These are phyloP conservation scores for Chlamydomonas sp. DNA, from an alignment of 139 green algal species.

Conservation along the genomic window DNA sequence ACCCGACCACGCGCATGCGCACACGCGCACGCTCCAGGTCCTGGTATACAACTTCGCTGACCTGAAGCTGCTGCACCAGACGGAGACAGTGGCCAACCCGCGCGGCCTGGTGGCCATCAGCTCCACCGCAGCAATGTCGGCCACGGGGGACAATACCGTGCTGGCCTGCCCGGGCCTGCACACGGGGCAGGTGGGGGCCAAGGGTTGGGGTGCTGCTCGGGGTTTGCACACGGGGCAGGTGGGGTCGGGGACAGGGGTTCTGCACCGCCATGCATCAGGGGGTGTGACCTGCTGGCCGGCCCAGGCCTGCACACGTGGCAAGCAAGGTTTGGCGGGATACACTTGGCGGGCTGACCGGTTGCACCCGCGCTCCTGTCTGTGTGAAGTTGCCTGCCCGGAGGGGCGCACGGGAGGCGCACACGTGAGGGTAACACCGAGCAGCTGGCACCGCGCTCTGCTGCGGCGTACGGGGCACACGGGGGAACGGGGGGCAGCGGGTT, in stretches of 20 bases:
- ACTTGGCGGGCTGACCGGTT: no score
- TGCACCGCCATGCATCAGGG: no score
- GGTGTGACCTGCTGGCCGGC: no score
- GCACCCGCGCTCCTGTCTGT: no score
- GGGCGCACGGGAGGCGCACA: no score
- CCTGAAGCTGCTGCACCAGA: constrained; percentile 89
- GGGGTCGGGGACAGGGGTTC: neutral
- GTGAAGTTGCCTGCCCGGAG: no score
- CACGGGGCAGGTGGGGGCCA: constrained; percentile 77
- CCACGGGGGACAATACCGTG: constrained; percentile 80
- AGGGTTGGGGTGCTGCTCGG: neutral
- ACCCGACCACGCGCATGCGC: neutral
- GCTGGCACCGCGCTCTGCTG: no score
- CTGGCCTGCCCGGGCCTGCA: constrained; percentile 95
- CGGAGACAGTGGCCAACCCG: constrained; percentile 92
- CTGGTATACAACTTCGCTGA: constrained; percentile 97
- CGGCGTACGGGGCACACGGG: no score
- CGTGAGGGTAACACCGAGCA: no score
- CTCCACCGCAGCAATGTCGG: constrained; percentile 76
- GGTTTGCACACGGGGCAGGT: neutral
- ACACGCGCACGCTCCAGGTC: constrained; percentile 39
- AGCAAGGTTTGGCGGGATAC: no score
- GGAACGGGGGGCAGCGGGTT: no score
- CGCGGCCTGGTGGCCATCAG: constrained; percentile 88
- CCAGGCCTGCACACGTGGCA: no score